Evolutionary conservation across 805 yeast genomes (phyloP).

Genomic region (Ogataea kodamae): DNA sequence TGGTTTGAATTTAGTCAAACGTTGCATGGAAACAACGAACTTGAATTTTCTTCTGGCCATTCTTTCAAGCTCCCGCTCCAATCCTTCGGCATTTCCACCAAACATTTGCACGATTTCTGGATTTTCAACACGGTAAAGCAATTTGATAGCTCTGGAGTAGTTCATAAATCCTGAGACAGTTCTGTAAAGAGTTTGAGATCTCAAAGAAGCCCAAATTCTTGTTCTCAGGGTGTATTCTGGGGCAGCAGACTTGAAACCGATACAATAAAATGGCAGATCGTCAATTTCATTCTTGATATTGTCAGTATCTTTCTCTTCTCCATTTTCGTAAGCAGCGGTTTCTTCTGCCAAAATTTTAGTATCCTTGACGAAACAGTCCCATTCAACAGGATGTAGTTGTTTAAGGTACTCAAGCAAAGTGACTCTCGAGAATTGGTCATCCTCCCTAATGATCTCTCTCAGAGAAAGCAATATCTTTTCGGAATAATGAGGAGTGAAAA

Average conservation of each 20-base stretch:
- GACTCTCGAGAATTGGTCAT: constrained; percentile 93
- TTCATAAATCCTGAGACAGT: constrained; percentile 99
- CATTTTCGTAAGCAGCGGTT: constrained; percentile 74
- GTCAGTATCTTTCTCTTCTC: constrained; percentile 57
- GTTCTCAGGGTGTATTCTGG: constrained; percentile 96
- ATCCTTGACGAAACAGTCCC: constrained; percentile 97
- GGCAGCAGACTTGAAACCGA: constrained; percentile 96
- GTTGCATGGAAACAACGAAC: constrained; percentile 82
- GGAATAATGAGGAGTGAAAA: constrained; percentile 91
- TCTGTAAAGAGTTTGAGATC: constrained; percentile 95
- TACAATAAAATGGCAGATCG: constrained; percentile 90
- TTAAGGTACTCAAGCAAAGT: constrained; percentile 91
- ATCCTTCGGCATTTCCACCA: constrained; percentile 97
- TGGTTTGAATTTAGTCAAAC: constrained; percentile 64
- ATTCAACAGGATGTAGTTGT: constrained; percentile 93
- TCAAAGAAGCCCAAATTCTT: constrained; percentile 96
- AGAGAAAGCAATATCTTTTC: constrained; percentile 92
- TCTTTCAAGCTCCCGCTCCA: constrained; percentile 88
- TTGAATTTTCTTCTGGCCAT: constrained; percentile 84
- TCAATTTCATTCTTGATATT: constrained; percentile 79
- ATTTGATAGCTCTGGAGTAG: constrained; percentile 92
- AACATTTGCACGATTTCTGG: constrained; percentile 96
- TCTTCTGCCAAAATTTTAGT: constrained; percentile 94
- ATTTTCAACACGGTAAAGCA: constrained; percentile 90
- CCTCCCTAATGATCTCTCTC: constrained; percentile 95